Evolutionary conservation across 495 filamentous ascomycete genomes (phyloP).

Genomic region (Talaromyces adpressus): DNA sequence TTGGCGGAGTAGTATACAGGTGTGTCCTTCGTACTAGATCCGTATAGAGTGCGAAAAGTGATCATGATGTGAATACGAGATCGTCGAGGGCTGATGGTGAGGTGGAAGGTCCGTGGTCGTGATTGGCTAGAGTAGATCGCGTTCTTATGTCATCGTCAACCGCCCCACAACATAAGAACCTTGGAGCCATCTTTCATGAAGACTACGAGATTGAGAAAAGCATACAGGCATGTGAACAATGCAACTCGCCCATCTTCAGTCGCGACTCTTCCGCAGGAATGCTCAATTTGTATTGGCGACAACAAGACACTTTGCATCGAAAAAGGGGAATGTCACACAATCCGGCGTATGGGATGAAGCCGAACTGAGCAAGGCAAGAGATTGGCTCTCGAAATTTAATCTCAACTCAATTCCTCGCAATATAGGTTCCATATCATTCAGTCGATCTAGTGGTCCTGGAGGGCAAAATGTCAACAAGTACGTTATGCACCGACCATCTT

Average conservation of each 20-base stretch:
- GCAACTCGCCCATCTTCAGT: neutral
- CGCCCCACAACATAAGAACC: neutral
- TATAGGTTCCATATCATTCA: slow-evolving; percentile 61
- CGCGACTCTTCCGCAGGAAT: neutral
- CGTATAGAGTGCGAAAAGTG: neutral
- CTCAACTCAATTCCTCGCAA: slow-evolving; percentile 56
- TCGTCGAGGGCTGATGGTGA: neutral
- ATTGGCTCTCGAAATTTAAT: slow-evolving; percentile 66
- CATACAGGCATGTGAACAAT: neutral
- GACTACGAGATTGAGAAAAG: neutral
- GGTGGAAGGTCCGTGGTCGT: neutral
- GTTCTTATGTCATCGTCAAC: neutral
- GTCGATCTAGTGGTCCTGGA: slow-evolving; percentile 84
- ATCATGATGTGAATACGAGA: neutral
- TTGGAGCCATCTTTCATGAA: neutral
- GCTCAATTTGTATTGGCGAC: neutral
- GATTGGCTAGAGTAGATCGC: slow-evolving; percentile 1
- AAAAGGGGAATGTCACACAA: neutral
- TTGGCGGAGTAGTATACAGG: neutral
- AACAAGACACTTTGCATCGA: neutral
- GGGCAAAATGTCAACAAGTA: slow-evolving; percentile 98
- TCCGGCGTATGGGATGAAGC: slow-evolving; percentile 27
- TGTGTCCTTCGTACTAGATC: neutral
- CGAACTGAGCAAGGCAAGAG: slow-evolving; percentile 61
- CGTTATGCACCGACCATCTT: slow-evolving; percentile 19